Conservation (phyloP, 768 basidiomycete genomes). For the Stropharia rugosoannulata region DNA sequence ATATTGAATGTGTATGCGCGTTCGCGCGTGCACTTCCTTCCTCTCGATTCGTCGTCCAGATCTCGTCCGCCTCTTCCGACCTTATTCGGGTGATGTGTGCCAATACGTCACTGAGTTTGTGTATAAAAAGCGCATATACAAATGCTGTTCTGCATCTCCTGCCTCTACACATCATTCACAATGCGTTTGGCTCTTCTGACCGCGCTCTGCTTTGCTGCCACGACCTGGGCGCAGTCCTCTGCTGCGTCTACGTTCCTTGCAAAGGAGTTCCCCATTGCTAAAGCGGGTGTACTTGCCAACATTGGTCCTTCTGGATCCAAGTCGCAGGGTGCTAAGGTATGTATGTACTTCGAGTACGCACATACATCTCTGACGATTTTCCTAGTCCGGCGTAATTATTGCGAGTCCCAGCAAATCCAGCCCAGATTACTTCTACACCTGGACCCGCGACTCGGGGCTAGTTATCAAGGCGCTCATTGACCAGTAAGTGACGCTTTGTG, state of each 20-base stretch:
- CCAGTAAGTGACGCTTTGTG: slow-evolving; percentile 30
- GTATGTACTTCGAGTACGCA: slow-evolving; percentile 3
- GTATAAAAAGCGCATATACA: no score
- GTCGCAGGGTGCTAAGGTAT: slow-evolving; percentile 46
- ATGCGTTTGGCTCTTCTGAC: slow-evolving; percentile 33
- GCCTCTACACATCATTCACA: slow-evolving; percentile 2
- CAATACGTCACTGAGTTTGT: no score
- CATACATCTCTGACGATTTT: slow-evolving; percentile 4
- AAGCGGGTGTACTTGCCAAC: slow-evolving; percentile 64
- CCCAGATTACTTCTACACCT: slow-evolving; percentile 70
- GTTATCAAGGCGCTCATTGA: slow-evolving; percentile 61
- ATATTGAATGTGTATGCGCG: not conserved
- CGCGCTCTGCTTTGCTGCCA: slow-evolving; percentile 21
- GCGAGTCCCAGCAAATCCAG: slow-evolving; percentile 52
- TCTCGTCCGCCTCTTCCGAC: not conserved
- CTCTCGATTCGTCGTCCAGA: not conserved
- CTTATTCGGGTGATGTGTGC: slow-evolving; percentile 5
- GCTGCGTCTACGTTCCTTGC: slow-evolving; percentile 49
- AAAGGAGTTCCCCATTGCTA: slow-evolving; percentile 52
- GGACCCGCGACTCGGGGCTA: slow-evolving; percentile 74
- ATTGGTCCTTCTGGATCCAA: slow-evolving; percentile 56
- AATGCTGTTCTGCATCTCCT: not conserved
- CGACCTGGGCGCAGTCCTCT: slow-evolving; percentile 23
- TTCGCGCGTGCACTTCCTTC: not conserved
- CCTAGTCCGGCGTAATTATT: slow-evolving; percentile 53